Conservation (phyloP, 805 yeast genomes). For the Ogataea degrootiae region DNA sequence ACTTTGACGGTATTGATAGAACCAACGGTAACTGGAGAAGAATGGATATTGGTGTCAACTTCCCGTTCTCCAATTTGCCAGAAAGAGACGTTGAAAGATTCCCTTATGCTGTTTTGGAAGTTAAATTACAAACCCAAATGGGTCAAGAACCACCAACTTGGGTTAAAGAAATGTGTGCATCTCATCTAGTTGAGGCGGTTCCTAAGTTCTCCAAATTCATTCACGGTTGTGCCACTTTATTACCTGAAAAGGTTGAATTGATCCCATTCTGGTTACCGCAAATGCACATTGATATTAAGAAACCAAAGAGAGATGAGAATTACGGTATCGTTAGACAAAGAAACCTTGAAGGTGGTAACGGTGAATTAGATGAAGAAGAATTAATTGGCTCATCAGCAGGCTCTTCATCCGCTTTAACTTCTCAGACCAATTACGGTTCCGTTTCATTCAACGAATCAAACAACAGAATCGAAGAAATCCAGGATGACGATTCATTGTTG, state of each 20-base stretch:
- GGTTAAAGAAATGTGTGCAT: conserved; percentile 88
- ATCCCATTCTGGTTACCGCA: conserved; percentile 98
- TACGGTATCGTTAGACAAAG: conserved; percentile 58
- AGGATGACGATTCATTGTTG: conserved; percentile 8
- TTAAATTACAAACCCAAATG: conserved; percentile 92
- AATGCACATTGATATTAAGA: conserved; percentile 92
- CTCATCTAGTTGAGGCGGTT: conserved; percentile 95
- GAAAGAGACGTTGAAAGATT: conserved; percentile 85
- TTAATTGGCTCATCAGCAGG: conserved; percentile 34
- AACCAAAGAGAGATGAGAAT: conserved; percentile 61
- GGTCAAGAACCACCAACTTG: conserved; percentile 99
- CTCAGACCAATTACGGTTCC: conserved; percentile 20
- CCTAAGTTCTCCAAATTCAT: conserved; percentile 97
- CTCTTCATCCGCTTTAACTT: neutral
- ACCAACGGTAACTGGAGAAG: conserved; percentile 96
- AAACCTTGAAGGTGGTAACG: conserved; percentile 33
- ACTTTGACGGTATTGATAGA: conserved; percentile 89
- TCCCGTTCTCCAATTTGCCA: conserved; percentile 84
- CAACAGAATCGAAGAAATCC: conserved; percentile 25
- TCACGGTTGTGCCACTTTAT: conserved; percentile 90
- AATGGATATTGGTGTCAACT: conserved; percentile 96
- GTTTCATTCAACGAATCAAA: conserved; percentile 27
- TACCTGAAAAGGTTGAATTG: conserved; percentile 76
- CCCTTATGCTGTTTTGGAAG: conserved; percentile 97
- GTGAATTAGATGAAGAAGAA: conserved; percentile 68